These are phyloP conservation scores for Dothiorella sarmentorum DNA, from an alignment of 2,329 filamentous ascomycete species.

Conservation along the genomic window DNA sequence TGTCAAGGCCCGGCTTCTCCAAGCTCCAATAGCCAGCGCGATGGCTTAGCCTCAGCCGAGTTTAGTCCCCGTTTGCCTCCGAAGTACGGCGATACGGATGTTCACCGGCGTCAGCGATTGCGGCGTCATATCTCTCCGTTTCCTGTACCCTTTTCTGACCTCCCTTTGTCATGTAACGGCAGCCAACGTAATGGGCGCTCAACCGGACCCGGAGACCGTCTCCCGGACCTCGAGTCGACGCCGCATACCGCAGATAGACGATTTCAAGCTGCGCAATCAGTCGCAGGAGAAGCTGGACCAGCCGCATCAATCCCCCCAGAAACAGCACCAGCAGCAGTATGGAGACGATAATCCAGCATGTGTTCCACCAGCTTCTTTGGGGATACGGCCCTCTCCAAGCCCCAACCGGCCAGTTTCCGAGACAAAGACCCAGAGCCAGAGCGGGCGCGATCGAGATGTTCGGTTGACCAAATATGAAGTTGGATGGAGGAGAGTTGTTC, in stretches of 20 bases:
- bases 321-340: neutral
- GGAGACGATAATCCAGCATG: slow-evolving; percentile 7
- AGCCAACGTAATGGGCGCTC: neutral
- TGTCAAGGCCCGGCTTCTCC: neutral
- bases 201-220: slow-evolving; percentile 3
- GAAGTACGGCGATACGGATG: slow-evolving; percentile 8
- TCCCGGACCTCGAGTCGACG: slow-evolving; percentile 11
- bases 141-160: neutral
- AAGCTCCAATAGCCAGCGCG: neutral
- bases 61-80: neutral
- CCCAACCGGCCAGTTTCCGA: neutral
- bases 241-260: neutral
- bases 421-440: neutral
- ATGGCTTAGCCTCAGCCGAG: neutral
- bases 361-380: slow-evolving; percentile 6
- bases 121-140: neutral
- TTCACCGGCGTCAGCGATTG: neutral
- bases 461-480: slow-evolving; percentile 7
- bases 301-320: neutral
- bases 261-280: neutral
- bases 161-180: neutral
- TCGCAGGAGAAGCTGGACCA: neutral
- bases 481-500: slow-evolving; percentile 34
- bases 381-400: neutral
- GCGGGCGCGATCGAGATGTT: neutral